These are phyloP conservation scores for Rhodotorula sp. DNA, from an alignment of 1,284 basidiomycete genomes.

Conservation along the genomic window DNA sequence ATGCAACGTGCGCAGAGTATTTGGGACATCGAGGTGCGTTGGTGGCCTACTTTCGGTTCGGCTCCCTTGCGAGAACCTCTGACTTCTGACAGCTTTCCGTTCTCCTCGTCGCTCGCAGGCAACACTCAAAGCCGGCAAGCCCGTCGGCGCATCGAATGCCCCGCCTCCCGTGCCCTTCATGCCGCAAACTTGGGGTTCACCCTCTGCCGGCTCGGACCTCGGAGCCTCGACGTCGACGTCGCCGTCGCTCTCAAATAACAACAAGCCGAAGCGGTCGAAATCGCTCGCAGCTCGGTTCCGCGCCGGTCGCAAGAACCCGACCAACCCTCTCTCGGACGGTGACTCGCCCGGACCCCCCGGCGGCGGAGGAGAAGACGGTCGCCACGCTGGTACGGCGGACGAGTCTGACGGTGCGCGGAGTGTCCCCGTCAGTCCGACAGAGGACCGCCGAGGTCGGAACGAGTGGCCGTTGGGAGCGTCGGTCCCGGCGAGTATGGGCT, in stretches of 20 bases:
- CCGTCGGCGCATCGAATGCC: slow-evolving; percentile 21
- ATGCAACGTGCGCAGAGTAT: slow-evolving; percentile 35
- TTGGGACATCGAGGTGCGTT: slow-evolving; percentile 41
- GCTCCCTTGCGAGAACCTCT: neutral
- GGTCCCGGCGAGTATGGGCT: neutral
- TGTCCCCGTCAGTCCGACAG: slow-evolving; percentile 18
- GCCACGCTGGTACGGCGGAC: slow-evolving; percentile 3
- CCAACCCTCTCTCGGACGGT: slow-evolving; percentile 17
- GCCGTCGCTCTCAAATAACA: neutral
- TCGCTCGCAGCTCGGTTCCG: slow-evolving; percentile 38
- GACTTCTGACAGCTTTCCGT: neutral
- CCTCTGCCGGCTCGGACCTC: neutral
- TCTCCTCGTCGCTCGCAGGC: slow-evolving; percentile 16
- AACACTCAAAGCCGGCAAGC: slow-evolving; percentile 37
- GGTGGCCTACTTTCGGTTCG: neutral
- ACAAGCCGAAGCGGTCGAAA: slow-evolving; percentile 40
- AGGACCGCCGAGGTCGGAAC: slow-evolving; percentile 8
- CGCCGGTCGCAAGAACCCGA: slow-evolving; percentile 29
- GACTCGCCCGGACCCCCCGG: neutral
- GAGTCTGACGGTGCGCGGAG: slow-evolving; percentile 6
- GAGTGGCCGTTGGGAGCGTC: slow-evolving; percentile 17
- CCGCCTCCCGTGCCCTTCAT: slow-evolving; percentile 37
- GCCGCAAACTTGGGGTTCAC: slow-evolving; percentile 15
- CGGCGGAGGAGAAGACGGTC: slow-evolving; percentile 2
- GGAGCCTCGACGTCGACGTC: neutral